These are phyloP conservation scores for Yamadazyma triangularis DNA, from an alignment of 1,139 yeast species.

Conservation along the genomic window DNA sequence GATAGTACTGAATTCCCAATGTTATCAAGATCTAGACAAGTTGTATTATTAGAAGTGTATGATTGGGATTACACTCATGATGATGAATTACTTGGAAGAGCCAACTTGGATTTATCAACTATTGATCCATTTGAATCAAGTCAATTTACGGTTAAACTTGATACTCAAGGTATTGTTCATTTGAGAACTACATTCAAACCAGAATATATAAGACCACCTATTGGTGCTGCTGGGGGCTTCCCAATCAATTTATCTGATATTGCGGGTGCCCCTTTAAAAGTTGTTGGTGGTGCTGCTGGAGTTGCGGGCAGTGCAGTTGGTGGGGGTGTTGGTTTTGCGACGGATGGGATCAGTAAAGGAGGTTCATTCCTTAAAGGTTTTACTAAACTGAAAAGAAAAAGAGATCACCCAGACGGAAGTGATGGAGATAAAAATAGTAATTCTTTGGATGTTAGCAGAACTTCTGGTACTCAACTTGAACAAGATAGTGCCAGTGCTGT, in stretches of 20 bases:
- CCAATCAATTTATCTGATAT: constrained; percentile 37
- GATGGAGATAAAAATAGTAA: constrained; percentile 3
- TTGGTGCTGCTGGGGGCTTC: constrained; percentile 38
- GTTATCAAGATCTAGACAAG: constrained; percentile 56
- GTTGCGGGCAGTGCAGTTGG: constrained; percentile 31
- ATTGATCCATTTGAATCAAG: constrained; percentile 43
- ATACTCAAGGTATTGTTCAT: constrained; percentile 58
- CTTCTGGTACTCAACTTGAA: neutral
- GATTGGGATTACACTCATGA: constrained; percentile 80
- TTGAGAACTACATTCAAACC: constrained; percentile 56
- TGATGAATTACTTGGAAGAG: constrained; percentile 55
- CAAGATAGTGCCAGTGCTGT: neutral
- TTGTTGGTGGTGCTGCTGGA: constrained; percentile 40
- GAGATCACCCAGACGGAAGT: constrained; percentile 8
- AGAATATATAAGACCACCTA: constrained; percentile 60
- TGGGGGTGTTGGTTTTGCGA: constrained; percentile 23
- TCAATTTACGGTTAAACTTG: constrained; percentile 44
- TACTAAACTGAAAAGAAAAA: constrained; percentile 21
- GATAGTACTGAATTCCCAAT: constrained; percentile 56
- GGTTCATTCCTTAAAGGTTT: constrained; percentile 35
- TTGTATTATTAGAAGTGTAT: constrained; percentile 45
- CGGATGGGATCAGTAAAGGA: constrained; percentile 46
- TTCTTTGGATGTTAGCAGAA: neutral
- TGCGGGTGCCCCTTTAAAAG: constrained; percentile 45
- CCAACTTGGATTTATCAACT: constrained; percentile 44